Evolutionary conservation across 768 basidiomycete species (phyloP), one percentile per base, ranked within the genome.

Genomic region (Psilocybe azurescens): DNA sequence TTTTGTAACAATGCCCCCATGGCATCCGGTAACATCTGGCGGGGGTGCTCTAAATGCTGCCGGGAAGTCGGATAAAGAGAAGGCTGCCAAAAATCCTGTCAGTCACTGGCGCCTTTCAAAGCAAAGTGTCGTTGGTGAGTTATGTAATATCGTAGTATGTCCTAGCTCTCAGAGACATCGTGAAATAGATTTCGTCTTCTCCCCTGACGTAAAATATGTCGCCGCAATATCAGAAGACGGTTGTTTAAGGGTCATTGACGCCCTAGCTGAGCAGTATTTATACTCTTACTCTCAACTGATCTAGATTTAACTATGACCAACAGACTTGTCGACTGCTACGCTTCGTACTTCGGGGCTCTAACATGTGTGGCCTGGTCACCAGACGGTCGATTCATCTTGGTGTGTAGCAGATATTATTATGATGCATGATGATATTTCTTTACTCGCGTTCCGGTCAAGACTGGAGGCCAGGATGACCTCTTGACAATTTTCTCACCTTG

Each of bases 381-480:
- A 0, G 96, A 99, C 72, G 93, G 94, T 11, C 87, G 96, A 18
- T 98, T 97, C 72, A 90, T 99, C 51, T 75, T 97, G 62, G 94
- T 92, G 72, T 54, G 60, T 20, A 9, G 9, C 46, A 8, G 18
- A 16, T 5, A 8, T 56, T 36, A 2, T 38, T 36, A 41, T 10
- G n/a, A 30, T 33, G 9, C 24, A 13, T 3, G 29, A 18, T 16
- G n/a, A n/a, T 28, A 41, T n/a, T 41, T 32, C 16, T 29, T 18
- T 24, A 53, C 36, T 32, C 20, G 24, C 41, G 2, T 36, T 47
- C 54, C 28, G 51, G 49, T 60, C 38, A 18, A 95, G 93, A 94
- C 94, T 1, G 97, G 96, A 11, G 97, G 97, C 0, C 96, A 99
- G 79, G 97, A 99, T 70, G 97, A 99, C 71, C 83, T 99, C 9